phyloP scores from a whole-genome alignment of 2,329 filamentous ascomycete genomes.

The Monosporascus sp. region DNA sequence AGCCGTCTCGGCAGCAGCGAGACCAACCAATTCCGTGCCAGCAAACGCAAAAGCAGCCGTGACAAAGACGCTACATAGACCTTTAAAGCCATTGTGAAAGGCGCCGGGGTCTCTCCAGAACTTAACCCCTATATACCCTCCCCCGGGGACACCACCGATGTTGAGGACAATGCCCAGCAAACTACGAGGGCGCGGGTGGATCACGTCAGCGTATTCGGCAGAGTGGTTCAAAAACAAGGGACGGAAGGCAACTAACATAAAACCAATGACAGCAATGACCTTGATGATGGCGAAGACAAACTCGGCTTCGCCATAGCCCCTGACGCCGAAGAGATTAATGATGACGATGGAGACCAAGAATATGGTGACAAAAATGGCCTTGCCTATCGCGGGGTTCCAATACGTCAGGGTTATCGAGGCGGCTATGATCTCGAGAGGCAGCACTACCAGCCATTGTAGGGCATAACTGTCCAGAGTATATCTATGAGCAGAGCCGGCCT shows the following conservation, averaged over 20 bases:
- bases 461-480: constrained; percentile 57
- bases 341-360: constrained; percentile 70
- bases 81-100: constrained; percentile 78
- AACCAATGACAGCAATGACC: constrained; percentile 77
- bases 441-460: constrained; percentile 77
- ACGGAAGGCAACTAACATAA: constrained; percentile 57
- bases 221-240: too few species aligned
- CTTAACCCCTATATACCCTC: constrained; percentile 72
- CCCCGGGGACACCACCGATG: constrained; percentile 68
- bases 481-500: background rate
- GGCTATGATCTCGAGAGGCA: constrained; percentile 83
- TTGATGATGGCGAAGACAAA: constrained; percentile 86
- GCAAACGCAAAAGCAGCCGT: constrained; percentile 73
- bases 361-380: constrained; percentile 74
- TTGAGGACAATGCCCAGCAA: constrained; percentile 83
- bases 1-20: constrained; percentile 73
- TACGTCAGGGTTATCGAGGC: constrained; percentile 80
- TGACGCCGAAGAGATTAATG: constrained; percentile 87
- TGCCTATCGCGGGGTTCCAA: constrained; percentile 62
- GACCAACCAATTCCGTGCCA: constrained; percentile 70
- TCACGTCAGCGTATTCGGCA: background rate
- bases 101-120: constrained; percentile 80
- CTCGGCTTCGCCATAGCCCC: constrained; percentile 84
- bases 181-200: constrained; percentile 35
- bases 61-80: constrained; percentile 73